Evolutionary conservation across 2,329 filamentous ascomycete species (phyloP).

Genomic region (Fusarium sp.): DNA sequence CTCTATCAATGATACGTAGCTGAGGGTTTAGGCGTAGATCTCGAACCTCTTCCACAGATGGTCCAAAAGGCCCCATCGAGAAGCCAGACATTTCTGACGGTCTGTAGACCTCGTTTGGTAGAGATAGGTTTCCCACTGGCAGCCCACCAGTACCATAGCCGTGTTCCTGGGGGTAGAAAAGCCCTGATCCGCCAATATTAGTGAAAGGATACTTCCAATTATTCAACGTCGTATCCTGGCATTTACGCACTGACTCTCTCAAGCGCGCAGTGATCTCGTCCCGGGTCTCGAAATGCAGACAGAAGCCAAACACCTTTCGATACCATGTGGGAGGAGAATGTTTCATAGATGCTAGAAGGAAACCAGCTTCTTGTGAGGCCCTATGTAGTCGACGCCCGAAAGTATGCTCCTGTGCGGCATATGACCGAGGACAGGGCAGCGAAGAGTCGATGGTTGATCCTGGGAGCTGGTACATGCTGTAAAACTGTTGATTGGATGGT

Average conservation of each 20-base stretch:
- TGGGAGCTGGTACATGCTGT: slow-evolving; percentile 4
- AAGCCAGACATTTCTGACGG: slow-evolving; percentile 17
- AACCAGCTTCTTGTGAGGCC: slow-evolving; percentile 3
- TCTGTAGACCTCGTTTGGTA: not conserved
- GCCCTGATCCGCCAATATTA: slow-evolving; percentile 8
- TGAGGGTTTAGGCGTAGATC: slow-evolving; percentile 3
- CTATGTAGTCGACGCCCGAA: slow-evolving; percentile 13
- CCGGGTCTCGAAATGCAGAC: slow-evolving; percentile 13
- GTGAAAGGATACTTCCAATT: slow-evolving; percentile 19
- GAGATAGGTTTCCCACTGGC: not conserved
- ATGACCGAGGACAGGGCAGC: not conserved
- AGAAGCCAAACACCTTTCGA: slow-evolving; percentile 11
- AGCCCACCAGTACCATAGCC: rapidly evolving
- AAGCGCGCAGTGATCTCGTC: slow-evolving; percentile 8
- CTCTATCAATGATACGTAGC: not conserved
- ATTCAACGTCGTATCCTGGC: not conserved
- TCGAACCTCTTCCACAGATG: not conserved
- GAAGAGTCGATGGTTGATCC: not conserved
- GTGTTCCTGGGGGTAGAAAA: not conserved
- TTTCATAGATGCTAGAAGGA: slow-evolving; percentile 8
- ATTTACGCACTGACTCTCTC: not conserved
- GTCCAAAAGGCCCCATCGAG: slow-evolving; percentile 10
- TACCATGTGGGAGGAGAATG: slow-evolving; percentile 12
- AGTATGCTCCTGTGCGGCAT: slow-evolving; percentile 8
- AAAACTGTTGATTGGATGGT: not conserved